Evolutionary conservation across 352 stramenopile species (phyloP), one percentile per base, ranked within the genome.

Genomic region (Phytophthora litchii): DNA sequence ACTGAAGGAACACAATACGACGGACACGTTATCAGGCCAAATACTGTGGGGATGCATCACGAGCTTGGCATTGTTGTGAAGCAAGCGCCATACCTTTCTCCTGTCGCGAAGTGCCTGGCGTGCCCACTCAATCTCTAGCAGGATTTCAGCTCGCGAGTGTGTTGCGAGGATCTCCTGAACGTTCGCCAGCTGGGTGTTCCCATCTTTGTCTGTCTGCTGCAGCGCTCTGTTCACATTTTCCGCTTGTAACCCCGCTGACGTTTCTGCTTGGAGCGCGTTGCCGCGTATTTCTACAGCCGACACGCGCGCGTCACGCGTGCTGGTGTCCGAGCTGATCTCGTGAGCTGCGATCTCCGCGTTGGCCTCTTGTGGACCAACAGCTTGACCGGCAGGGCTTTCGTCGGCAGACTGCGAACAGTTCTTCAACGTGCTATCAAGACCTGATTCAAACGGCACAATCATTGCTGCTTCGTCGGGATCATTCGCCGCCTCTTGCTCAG

Each of bases 81-180:
- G 45, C 44, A 35, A 53, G 10, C 35, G 16, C 60, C 57, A 6
- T 38, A 83, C 73, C 64, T 78, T 79, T 67, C 76, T 55, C 14
- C 78, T 67, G 16, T 87, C 69, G 19, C 64, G 64, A 31, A 88
- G 55, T 20, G 78, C 76, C 29, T 82, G 66, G 14, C 58, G 59
- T 27, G 72, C 60, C 78, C 77, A 89, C 52, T 75, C 44, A n/a
- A 89, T 64, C 64, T 89, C 80, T 16, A 75, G 48, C 21, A 68
- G 32, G n/a, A 88, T 78, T 44, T 86, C 80, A 0, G 61, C 65
- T 37, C 70, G 73, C 19, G 77, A 72, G 64, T 86, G 63, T 12
- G 73, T 82, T 32, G 61, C 57, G 1, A 89, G 54, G 43, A 89
- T 83, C 34, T 61, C 41, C 21, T 80, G 66, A 16, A 82, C 65